Evolutionary conservation across 176 grass and related monocot species (phyloP).

Genomic region (Avena eriantha): DNA sequence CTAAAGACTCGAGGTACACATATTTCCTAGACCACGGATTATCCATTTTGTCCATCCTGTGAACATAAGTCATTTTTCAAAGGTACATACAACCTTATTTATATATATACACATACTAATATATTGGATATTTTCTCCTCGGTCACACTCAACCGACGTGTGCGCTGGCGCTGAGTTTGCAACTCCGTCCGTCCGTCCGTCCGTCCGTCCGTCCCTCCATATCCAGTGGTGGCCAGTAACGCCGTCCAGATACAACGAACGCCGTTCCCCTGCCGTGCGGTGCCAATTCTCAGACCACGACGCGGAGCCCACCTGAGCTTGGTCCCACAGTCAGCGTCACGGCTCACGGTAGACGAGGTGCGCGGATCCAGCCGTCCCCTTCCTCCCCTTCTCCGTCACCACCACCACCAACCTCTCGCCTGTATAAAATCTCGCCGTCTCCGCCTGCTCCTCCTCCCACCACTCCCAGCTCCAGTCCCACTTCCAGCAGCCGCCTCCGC

Average conservation of each 20-base stretch:
- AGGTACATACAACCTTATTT: too few species aligned
- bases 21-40: too few species aligned
- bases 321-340: not conserved
- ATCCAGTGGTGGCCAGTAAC: not conserved
- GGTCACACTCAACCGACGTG: not conserved
- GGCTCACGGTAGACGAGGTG: not conserved
- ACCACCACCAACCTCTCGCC: not conserved
- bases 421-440: conserved; percentile 36
- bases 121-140: not conserved
- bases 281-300: too few species aligned
- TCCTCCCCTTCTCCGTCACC: not conserved
- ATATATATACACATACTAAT: too few species aligned
- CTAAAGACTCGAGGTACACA: too few species aligned
- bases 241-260: conserved; percentile 46
- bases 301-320: not conserved
- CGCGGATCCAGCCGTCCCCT: accelerated
- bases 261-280: not conserved
- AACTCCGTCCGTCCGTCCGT: not conserved
- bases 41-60: too few species aligned
- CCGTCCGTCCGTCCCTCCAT: not conserved
- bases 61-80: too few species aligned
- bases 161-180: not conserved
- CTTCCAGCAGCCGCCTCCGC: conserved; percentile 10
- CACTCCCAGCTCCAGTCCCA: not conserved
- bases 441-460: not conserved